Evolutionary conservation across 331 rosid genomes (phyloP).

Genomic region (Rosa hybrid): DNA sequence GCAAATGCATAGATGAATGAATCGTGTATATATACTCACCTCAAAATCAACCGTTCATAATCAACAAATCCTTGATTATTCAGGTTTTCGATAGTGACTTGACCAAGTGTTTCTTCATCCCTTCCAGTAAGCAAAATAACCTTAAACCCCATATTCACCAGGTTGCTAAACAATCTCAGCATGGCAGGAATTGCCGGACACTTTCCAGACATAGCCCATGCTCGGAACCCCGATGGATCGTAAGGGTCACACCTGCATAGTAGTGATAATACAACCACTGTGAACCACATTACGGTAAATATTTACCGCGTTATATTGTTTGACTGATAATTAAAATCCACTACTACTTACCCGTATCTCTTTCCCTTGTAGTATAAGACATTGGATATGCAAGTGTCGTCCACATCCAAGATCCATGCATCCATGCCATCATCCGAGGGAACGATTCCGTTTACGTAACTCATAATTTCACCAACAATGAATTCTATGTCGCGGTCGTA

Average conservation of each 20-base stretch:
- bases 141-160: slow-evolving; percentile 56
- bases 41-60: slow-evolving; percentile 61
- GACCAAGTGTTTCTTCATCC: slow-evolving; percentile 58
- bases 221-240: slow-evolving; percentile 66
- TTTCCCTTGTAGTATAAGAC: slow-evolving; percentile 52
- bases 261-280: neutral
- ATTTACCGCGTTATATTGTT: neutral
- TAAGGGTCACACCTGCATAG: slow-evolving; percentile 80
- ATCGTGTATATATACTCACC: slow-evolving; percentile 36
- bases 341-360: slow-evolving; percentile 62
- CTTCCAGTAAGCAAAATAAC: slow-evolving; percentile 74
- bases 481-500: slow-evolving; percentile 60
- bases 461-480: slow-evolving; percentile 41
- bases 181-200: slow-evolving; percentile 58
- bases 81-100: slow-evolving; percentile 60
- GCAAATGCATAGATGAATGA: neutral
- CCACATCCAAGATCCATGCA: slow-evolving; percentile 84
- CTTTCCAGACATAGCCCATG: slow-evolving; percentile 72
- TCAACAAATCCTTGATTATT: slow-evolving; percentile 66
- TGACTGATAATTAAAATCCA: neutral
- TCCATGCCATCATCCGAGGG: slow-evolving; percentile 44
- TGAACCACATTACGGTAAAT: neutral
- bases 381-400: slow-evolving; percentile 83
- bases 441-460: slow-evolving; percentile 35
- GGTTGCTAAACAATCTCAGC: slow-evolving; percentile 37